Evolutionary conservation across 768 basidiomycete genomes (phyloP), one percentile per base, ranked within the genome.

Genomic region (Auricularia cornea): DNA sequence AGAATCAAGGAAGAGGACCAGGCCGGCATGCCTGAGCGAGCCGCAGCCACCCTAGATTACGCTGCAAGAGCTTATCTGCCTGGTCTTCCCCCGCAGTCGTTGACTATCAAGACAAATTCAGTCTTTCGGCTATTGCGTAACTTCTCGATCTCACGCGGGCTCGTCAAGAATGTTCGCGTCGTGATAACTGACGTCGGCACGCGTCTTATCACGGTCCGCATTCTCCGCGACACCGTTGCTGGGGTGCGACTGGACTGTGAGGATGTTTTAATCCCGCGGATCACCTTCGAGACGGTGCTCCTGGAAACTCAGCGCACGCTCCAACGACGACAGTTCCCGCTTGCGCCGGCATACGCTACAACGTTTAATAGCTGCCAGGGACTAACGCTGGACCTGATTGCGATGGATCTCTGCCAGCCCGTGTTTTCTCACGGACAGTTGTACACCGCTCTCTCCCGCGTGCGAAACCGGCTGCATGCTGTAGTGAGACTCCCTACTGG

Each of bases 151-250:
- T 72, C 77, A 8, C 64, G 66, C 1, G 77, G 78, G 0, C 65
- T 79, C 23, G 78, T 79, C 3, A 79, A 79, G 66, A 80, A 79
- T 68, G 70, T 72, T 0, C 66, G 75, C 2, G 76, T 77, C 3
- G 65, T 78, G 5, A 66, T 79, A 1, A 63, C 64, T 1, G 68
- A 71, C 26, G 51, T 77, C 1, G 73, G 74, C 11, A 29, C 61
- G 1, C 64, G 65, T 1, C 60, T 72, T 23, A 60, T 72, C 11
- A 67, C 68, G 12, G 69, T 65, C 2, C 67, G 70, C 23, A 59
- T 73, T 32, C 57, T 73, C 35, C 70, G 70, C 6, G 64, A 61
- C 8, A 18, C 54, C 8, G 8, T 57, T 10, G 23, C 23, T n/a
- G 23, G 23, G 23, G 68, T 60, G 59, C 26, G 38, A 1, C 48